phyloP scores from a whole-genome alignment of 2,329 filamentous ascomycete genomes.

The Ophiostoma quercus region DNA sequence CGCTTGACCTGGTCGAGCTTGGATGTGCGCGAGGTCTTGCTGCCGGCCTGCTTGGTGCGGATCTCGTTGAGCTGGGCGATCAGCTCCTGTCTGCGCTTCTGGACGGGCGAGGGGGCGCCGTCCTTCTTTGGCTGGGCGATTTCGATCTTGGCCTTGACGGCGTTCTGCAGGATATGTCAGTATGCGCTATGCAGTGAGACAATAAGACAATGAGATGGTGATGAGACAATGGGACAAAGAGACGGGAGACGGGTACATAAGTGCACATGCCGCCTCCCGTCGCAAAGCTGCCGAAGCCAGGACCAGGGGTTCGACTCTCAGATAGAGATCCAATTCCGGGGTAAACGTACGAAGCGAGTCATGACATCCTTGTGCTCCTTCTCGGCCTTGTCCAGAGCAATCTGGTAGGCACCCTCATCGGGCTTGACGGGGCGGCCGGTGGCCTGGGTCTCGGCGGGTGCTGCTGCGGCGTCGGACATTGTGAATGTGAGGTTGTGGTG shows the following conservation, averaged over 20 bases:
- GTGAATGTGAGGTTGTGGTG: slow-evolving; percentile 23
- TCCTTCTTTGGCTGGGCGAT: slow-evolving; percentile 70
- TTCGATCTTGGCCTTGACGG: slow-evolving; percentile 83
- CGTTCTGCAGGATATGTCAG: slow-evolving; percentile 55
- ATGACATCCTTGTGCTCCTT: slow-evolving; percentile 78
- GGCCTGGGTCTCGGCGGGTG: slow-evolving; percentile 38
- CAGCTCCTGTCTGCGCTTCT: slow-evolving; percentile 81
- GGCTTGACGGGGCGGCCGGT: slow-evolving; percentile 72
- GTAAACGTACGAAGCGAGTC: slow-evolving; percentile 45
- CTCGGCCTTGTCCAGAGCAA: slow-evolving; percentile 71
- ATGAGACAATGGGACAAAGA: neutral
- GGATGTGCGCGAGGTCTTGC: slow-evolving; percentile 73
- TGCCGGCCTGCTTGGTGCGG: slow-evolving; percentile 76
- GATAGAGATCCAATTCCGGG: neutral
- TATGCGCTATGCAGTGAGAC: neutral
- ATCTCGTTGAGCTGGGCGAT: slow-evolving; percentile 78
- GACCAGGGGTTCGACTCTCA: neutral
- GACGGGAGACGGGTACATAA: neutral
- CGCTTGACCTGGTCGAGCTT: slow-evolving; percentile 89
- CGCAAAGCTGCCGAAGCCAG: neutral
- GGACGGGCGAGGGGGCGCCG: slow-evolving; percentile 65
- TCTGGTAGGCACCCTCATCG: slow-evolving; percentile 79
- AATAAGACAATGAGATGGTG: neutral
- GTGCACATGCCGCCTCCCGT: slow-evolving; percentile 7
- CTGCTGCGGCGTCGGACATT: slow-evolving; percentile 45